A percentile compares a stretch with the other conserved stretches of the same genome.
Conservation (phyloP, 306 rosid genomes). For the Lathyrus sativus region DNA sequence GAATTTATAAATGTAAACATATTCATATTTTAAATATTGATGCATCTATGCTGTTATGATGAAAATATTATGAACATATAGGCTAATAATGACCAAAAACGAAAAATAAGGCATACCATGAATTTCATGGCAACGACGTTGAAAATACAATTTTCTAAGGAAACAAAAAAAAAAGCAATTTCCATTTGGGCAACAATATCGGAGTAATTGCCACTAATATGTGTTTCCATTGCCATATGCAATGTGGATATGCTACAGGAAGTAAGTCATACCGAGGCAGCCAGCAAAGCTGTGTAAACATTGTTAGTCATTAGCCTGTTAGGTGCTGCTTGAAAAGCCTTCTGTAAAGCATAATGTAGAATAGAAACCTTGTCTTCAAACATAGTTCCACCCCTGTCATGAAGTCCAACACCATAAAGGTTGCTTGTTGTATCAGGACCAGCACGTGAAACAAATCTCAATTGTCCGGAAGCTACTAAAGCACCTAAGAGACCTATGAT, state of each 20-base stretch:
- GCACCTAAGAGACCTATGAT: conserved; percentile 92
- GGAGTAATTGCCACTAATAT: neutral
- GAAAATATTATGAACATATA: conserved; percentile 21
- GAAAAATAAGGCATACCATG: conserved; percentile 13
- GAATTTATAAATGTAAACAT: conserved; percentile 14
- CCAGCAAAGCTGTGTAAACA: conserved; percentile 84
- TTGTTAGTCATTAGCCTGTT: conserved; percentile 86
- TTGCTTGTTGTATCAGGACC: conserved; percentile 64
- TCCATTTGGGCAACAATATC: conserved; percentile 20
- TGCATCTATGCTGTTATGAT: conserved; percentile 17
- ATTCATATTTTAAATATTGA: conserved; percentile 12
- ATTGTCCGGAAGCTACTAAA: conserved; percentile 86
- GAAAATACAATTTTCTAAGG: conserved; percentile 7
- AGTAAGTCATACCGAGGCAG: conserved; percentile 86
- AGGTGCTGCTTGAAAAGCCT: conserved; percentile 96
- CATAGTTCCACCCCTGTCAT: conserved; percentile 88
- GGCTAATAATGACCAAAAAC: conserved; percentile 33
- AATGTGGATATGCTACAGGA: conserved; percentile 30
- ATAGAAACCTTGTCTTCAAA: conserved; percentile 95
- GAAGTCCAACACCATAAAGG: conserved; percentile 73
- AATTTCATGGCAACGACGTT: conserved; percentile 27
- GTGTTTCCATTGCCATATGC: conserved; percentile 12
- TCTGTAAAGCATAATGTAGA: conserved; percentile 84
- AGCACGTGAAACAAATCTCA: conserved; percentile 65
- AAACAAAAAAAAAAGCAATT: neutral